Evolutionary conservation across 768 basidiomycete genomes (phyloP), one percentile per base, ranked within the genome.

Genomic region (Lactarius evosmus): DNA sequence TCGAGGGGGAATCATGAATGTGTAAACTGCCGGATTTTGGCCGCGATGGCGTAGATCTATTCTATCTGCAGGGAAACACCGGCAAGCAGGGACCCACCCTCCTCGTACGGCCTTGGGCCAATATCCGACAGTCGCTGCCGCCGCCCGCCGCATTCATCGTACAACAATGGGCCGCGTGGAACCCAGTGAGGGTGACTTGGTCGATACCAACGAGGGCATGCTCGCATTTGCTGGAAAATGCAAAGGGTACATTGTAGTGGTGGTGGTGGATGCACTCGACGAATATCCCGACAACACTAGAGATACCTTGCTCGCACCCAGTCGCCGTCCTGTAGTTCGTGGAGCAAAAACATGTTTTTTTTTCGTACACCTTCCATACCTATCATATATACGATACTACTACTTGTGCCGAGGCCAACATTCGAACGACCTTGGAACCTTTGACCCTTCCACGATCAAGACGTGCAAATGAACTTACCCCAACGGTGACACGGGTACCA

Each of bases 151-250:
- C n/a, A 4, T 56, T 38, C 30, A 19, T 25, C 50, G 4, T 29
- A 53, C 52, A 11, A 33, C 30, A 17, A 53, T 32, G 30, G 52
- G 27, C 30, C 40, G 46, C 55, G 61, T n/a, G 44, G 34, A 62
- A 30, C 46, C 56, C 30, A 57, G 38, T 19, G 56, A 62, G 34
- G 29, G 7, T 44, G 41, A 25, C 60, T 61, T 16, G 36, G 44
- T 9, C 14, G 50, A 41, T 62, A 46, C 30, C 22, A 56, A 30
- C 36, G 44, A 32, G 22, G 22, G 50, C 7, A 22, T 62, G 29
- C 49, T 57, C 36, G 8, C 36, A 7, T 8, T 19, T 34, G 19
- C 33, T 25, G 27, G 55, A 22, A 46, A 51, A 33, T 34, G 46
- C 46, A 22, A 19, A 8, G 22, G 44, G 29, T 51, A 52, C 11